Conservation (phyloP, 2,329 filamentous ascomycete genomes). For the Aspergillus sergii region DNA sequence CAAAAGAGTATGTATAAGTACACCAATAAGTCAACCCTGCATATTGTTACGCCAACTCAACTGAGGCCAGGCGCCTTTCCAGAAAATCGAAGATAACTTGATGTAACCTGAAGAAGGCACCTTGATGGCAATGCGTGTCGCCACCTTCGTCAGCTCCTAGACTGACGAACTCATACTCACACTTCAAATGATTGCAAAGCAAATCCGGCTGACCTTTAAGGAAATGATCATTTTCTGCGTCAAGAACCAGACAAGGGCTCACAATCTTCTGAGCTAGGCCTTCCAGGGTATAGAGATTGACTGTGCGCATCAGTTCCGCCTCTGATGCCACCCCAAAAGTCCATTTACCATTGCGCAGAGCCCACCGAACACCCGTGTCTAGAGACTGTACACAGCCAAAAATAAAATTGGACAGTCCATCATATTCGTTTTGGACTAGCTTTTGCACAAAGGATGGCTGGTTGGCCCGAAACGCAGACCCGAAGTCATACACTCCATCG, state of each 20-base stretch:
- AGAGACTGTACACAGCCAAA: conserved; percentile 9
- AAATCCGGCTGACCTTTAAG: conserved; percentile 4
- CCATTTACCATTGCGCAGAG: conserved; percentile 16
- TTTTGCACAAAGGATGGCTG: conserved; percentile 14
- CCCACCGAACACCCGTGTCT: conserved; percentile 16
- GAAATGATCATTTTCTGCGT: conserved; percentile 6
- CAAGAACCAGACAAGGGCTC: neutral
- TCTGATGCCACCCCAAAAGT: conserved; percentile 11
- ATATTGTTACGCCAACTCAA: neutral
- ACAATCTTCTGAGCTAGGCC: neutral
- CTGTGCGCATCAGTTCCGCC: neutral
- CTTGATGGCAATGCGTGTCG: conserved; percentile 7
- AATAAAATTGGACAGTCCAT: neutral
- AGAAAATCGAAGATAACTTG: conserved; percentile 5
- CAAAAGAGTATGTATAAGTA: no score
- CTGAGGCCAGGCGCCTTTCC: neutral
- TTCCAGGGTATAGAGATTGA: neutral
- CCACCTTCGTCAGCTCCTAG: neutral
- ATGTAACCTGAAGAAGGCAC: conserved; percentile 1
- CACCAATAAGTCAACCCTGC: neutral
- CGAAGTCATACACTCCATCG: conserved; percentile 21
- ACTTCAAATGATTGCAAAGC: neutral
- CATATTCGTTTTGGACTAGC: conserved; percentile 9
- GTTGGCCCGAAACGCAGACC: conserved; percentile 12
- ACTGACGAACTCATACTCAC: neutral